A percentile compares a stretch with the other conserved stretches of the same genome.
Conservation (phyloP, 345 rosid species). For the Turnera subulata region DNA sequence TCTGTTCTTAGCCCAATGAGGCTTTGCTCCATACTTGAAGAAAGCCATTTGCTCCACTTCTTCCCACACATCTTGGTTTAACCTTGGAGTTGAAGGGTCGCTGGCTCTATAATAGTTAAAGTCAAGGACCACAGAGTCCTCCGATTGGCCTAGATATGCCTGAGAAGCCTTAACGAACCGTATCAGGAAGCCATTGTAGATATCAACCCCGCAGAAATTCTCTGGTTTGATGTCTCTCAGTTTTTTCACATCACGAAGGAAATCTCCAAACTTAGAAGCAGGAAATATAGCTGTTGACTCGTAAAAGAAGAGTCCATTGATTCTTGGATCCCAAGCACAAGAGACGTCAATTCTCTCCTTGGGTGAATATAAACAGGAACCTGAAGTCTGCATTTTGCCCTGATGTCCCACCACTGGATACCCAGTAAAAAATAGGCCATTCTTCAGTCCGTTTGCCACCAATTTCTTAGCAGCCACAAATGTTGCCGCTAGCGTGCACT, state of each 20-base stretch:
- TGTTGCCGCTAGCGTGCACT: slow-evolving; percentile 50
- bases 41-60: slow-evolving; percentile 93
- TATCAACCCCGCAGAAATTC: slow-evolving; percentile 65
- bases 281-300: slow-evolving; percentile 72
- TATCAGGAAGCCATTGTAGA: slow-evolving; percentile 60
- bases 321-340: slow-evolving; percentile 82
- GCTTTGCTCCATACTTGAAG: slow-evolving; percentile 64
- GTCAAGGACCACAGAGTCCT: slow-evolving; percentile 76
- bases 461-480: slow-evolving; percentile 55
- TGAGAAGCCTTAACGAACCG: slow-evolving; percentile 71
- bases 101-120: slow-evolving; percentile 68
- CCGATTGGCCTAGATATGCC: slow-evolving; percentile 73
- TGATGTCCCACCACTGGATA: slow-evolving; percentile 82
- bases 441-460: slow-evolving; percentile 63
- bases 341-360: slow-evolving; percentile 31
- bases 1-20: slow-evolving; percentile 90
- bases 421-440: slow-evolving; percentile 56
- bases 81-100: slow-evolving; percentile 54
- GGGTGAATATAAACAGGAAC: slow-evolving; percentile 74
- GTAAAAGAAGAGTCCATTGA: slow-evolving; percentile 66
- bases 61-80: slow-evolving; percentile 73
- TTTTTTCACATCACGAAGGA: slow-evolving; percentile 55
- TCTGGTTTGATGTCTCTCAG: slow-evolving; percentile 56
- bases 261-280: slow-evolving; percentile 40
- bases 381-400: slow-evolving; percentile 76